These are phyloP conservation scores for Klebsormidium nitens DNA, from an alignment of 139 green algal species.

Conservation along the genomic window DNA sequence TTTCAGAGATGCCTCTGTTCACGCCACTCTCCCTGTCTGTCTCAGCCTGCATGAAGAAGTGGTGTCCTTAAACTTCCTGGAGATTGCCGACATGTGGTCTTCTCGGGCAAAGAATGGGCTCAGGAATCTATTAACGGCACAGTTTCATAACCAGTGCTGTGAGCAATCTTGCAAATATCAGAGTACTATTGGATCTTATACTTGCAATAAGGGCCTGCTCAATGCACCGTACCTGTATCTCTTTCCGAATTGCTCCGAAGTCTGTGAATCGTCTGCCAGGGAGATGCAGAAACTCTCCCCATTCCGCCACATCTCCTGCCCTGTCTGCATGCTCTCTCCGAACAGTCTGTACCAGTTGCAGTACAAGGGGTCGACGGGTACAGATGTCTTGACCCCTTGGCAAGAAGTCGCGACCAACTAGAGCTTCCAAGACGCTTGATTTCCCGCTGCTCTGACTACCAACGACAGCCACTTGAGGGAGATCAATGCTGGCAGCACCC, in stretches of 20 bases:
- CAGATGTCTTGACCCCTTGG: conserved; percentile 75
- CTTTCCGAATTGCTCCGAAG: conserved; percentile 78
- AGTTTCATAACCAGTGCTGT: too few relatives aligned
- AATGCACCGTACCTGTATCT: conserved; percentile 63
- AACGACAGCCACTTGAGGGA: conserved; percentile 78
- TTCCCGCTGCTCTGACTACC: conserved; percentile 94
- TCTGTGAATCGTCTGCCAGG: conserved; percentile 75
- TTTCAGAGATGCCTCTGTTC: conserved; percentile 90
- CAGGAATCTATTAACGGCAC: too few relatives aligned
- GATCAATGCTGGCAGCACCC: conserved; percentile 18
- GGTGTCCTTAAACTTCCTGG: background rate
- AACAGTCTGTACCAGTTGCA: conserved; percentile 75
- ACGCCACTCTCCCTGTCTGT: conserved; percentile 77
- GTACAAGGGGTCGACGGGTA: conserved; percentile 72
- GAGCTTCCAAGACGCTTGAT: conserved; percentile 83
- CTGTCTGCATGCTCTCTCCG: background rate
- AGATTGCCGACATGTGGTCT: background rate
- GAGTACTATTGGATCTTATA: too few relatives aligned
- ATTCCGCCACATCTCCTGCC: conserved; percentile 54
- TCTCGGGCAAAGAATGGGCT: conserved; percentile 7
- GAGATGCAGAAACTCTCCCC: conserved; percentile 92
- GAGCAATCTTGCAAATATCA: too few relatives aligned
- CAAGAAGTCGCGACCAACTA: conserved; percentile 86
- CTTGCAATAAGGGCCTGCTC: too few relatives aligned
- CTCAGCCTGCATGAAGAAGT: conserved; percentile 52